These are phyloP conservation scores for Vachellia collinsii DNA, from an alignment of 306 rosid genomes.

Conservation along the genomic window DNA sequence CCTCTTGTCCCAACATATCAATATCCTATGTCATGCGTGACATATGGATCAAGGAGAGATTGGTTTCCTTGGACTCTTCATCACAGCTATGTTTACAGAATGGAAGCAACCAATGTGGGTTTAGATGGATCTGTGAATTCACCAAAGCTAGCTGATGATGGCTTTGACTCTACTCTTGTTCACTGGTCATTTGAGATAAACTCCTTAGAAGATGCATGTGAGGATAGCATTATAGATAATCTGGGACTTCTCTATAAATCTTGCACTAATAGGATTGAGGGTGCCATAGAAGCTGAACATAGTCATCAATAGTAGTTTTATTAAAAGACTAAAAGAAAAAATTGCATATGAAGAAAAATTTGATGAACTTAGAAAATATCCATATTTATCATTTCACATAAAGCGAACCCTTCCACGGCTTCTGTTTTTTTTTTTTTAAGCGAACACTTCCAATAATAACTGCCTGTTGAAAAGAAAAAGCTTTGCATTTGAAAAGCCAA, in stretches of 20 bases:
- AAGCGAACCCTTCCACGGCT: no score
- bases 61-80: constrained; percentile 61
- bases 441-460: no score
- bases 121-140: constrained; percentile 74
- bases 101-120: constrained; percentile 86
- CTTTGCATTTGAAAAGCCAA: no score
- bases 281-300: constrained; percentile 60
- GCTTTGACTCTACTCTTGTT: constrained; percentile 64
- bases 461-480: no score
- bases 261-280: constrained; percentile 72
- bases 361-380: no score
- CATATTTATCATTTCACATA: no score
- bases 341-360: no score
- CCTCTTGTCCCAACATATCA: no score
- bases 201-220: constrained; percentile 55
- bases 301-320: no score
- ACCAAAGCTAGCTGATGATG: constrained; percentile 63
- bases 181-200: constrained; percentile 69
- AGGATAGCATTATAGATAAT: constrained; percentile 66
- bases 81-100: constrained; percentile 56
- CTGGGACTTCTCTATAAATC: constrained; percentile 74
- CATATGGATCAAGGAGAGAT: constrained; percentile 87
- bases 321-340: no score
- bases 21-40: no score
- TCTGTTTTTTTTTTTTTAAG: no score